Conservation (phyloP, 176 grass and related monocot species). For the Ananas comosus region DNA sequence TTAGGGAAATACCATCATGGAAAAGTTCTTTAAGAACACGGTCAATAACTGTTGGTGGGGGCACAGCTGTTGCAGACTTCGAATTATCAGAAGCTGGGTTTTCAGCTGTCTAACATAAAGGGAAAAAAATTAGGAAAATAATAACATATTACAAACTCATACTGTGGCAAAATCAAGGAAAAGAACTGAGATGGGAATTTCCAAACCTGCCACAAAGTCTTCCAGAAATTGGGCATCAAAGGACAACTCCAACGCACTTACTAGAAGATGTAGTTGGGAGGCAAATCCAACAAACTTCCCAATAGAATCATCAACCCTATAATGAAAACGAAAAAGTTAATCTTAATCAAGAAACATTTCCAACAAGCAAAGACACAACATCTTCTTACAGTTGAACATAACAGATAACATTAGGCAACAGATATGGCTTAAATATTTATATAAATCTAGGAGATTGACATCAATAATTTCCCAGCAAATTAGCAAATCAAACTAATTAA, state of each 20-base stretch:
- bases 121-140: slow-evolving; percentile 53
- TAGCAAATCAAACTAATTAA: slow-evolving; percentile 11
- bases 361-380: neutral
- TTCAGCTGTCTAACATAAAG: slow-evolving; percentile 79
- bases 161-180: slow-evolving; percentile 5
- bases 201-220: slow-evolving; percentile 88
- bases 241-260: slow-evolving; percentile 57
- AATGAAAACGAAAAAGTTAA: slow-evolving; percentile 17
- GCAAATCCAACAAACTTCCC: slow-evolving; percentile 93
- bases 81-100: slow-evolving; percentile 61
- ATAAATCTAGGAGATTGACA: neutral
- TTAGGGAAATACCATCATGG: slow-evolving; percentile 51
- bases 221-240: slow-evolving; percentile 78
- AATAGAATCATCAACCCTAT: slow-evolving; percentile 82
- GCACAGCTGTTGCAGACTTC: slow-evolving; percentile 51
- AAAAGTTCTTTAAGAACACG: slow-evolving; percentile 95
- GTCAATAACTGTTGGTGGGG: slow-evolving; percentile 83
- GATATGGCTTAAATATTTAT: neutral
- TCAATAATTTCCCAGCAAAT: neutral
- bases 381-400: too few species aligned
- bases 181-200: slow-evolving; percentile 16
- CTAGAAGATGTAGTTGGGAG: slow-evolving; percentile 76
- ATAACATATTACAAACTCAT: neutral
- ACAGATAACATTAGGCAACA: neutral
- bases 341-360: slow-evolving; percentile 10